phyloP scores from a whole-genome alignment of 345 rosid genomes.

The Acer yangbiense region DNA sequence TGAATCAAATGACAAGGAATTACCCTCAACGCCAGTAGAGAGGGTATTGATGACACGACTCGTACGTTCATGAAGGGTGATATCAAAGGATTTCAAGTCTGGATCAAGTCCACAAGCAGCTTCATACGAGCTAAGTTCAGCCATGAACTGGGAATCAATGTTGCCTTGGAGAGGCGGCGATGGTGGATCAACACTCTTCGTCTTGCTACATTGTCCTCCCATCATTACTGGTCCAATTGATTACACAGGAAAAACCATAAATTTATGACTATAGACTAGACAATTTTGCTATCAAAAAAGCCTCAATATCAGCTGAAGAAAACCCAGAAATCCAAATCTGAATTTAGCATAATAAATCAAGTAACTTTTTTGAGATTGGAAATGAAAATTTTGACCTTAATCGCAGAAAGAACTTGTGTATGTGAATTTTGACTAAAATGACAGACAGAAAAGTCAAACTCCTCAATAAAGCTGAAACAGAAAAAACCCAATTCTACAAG shows the following conservation, averaged over 20 bases:
- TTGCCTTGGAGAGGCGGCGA: constrained; percentile 30
- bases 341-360: neutral
- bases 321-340: neutral
- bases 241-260: neutral
- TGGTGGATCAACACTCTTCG: constrained; percentile 21
- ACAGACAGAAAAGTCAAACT: neutral
- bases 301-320: neutral
- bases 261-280: neutral
- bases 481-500: too few relatives aligned
- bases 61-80: constrained; percentile 60
- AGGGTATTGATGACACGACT: constrained; percentile 57
- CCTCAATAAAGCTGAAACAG: too few relatives aligned
- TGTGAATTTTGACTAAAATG: neutral
- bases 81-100: constrained; percentile 65
- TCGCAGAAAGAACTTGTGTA: neutral
- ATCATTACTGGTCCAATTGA: constrained; percentile 23
- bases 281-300: neutral
- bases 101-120: constrained; percentile 76
- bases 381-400: neutral
- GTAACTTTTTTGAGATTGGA: neutral
- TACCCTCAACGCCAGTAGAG: constrained; percentile 55
- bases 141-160: constrained; percentile 31
- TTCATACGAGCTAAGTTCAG: constrained; percentile 68
- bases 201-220: constrained; percentile 40
- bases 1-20: constrained; percentile 69